Conservation (phyloP, 1,284 basidiomycete species). For the Uromyces viciae-fabae region DNA sequence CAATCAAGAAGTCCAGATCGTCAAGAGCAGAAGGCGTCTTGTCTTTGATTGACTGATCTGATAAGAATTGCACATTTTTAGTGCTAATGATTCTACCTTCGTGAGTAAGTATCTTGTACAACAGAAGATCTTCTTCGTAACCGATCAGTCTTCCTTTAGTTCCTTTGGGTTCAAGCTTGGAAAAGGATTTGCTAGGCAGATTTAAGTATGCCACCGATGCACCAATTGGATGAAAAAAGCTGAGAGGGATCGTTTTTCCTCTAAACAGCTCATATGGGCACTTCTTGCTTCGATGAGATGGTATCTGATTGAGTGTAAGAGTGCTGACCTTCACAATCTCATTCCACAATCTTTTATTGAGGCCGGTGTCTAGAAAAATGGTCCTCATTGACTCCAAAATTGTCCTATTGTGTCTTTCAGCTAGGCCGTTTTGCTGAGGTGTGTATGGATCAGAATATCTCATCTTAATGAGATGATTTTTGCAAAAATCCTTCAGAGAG, state of each 20-base stretch:
- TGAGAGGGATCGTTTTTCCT: not conserved
- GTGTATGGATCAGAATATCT: not conserved
- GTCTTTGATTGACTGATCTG: too few relatives aligned
- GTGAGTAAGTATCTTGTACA: not conserved
- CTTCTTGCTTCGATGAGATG: not conserved
- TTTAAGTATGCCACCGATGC: not conserved
- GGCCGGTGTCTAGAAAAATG: not conserved
- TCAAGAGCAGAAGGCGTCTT: too few relatives aligned
- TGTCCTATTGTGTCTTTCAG: not conserved
- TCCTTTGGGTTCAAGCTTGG: not conserved
- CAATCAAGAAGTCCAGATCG: too few relatives aligned
- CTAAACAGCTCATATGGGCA: not conserved
- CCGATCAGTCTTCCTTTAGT: not conserved
- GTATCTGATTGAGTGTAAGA: not conserved
- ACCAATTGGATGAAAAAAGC: not conserved
- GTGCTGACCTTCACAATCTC: not conserved
- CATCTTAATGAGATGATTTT: not conserved
- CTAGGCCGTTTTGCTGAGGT: not conserved
- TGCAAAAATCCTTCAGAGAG: not conserved
- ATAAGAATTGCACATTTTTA: not conserved
- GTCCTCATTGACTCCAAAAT: not conserved
- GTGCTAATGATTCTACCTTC: not conserved
- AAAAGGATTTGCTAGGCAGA: not conserved
- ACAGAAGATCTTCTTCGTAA: not conserved
- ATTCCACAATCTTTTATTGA: not conserved